Evolutionary conservation across 441 rosid genomes (phyloP), one percentile per base, ranked within the genome.

Genomic region (Jatropha podagrica): DNA sequence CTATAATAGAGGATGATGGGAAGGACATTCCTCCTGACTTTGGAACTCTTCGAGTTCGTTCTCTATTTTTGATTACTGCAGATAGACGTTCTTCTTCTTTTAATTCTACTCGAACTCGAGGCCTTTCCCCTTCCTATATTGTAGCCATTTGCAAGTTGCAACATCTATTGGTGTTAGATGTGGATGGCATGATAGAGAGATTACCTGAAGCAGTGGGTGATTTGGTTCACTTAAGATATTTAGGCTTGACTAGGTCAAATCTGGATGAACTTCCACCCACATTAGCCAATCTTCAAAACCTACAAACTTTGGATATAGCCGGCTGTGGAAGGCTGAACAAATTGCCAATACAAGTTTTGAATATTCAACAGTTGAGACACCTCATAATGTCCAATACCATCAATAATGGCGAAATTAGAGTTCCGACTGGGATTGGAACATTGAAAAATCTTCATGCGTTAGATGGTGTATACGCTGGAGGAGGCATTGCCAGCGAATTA

Each of bases 391-490:
- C 78, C 27, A 61, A 18, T 8, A 0, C 2, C 15, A 0, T 20
- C 0, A 0, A 18, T 40, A 1, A 40, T 66, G 0, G 76, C 27
- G 76, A 75, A 75, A 42, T 79, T 41, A 71, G 42, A 17, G 78
- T 75, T n/a, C 76, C 73, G 2, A 75, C 40, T 18, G 76, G 71
- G 1, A 74, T 79, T 27, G 69, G 73, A 13, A 60, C 6, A 7
- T 4, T 75, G 66, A 26, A 15, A 23, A 71, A 79, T 46, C 78
- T 79, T 20, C 73, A 65, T 7, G 65, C 76, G 15, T 65, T 62
- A 10, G 14, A n/a, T 48, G 76, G 78, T 2, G 20, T 79, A 7
- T 79, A 71, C 49, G 82, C 67, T 54, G 81, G 77, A 20, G 78
- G 27, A 8, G 72, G 80, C 51, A 71, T 46, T 64, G 75, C 69